phyloP scores from a whole-genome alignment of 2,329 filamentous ascomycete genomes.

The Aureobasidium zeae region DNA sequence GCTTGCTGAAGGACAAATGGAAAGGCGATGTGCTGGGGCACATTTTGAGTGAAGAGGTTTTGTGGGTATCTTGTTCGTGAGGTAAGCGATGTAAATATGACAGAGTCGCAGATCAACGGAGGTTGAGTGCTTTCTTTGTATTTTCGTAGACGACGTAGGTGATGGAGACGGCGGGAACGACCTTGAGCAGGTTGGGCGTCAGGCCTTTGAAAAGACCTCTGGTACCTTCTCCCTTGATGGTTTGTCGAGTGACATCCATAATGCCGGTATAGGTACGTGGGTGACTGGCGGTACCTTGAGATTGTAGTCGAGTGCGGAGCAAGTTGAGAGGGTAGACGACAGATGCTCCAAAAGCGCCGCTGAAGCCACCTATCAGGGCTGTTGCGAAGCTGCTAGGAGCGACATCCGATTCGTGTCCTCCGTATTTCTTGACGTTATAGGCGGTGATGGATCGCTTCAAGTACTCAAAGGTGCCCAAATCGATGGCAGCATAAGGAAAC shows the following conservation, averaged over 20 bases:
- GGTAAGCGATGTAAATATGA: background rate
- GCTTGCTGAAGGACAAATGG: background rate
- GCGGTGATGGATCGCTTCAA: slow-evolving; percentile 66
- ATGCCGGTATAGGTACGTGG: slow-evolving; percentile 85
- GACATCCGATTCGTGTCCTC: slow-evolving; percentile 72
- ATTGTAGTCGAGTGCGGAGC: slow-evolving; percentile 82
- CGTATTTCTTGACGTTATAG: slow-evolving; percentile 58
- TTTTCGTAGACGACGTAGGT: slow-evolving; percentile 89
- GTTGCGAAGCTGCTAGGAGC: slow-evolving; percentile 72
- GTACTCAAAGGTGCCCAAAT: slow-evolving; percentile 90
- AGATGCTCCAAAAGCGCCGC: slow-evolving; percentile 84
- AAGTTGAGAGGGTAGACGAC: slow-evolving; percentile 93
- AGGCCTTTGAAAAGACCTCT: slow-evolving; percentile 88
- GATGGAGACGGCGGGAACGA: slow-evolving; percentile 90
- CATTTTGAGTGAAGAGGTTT: background rate
- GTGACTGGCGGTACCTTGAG: slow-evolving; percentile 88
- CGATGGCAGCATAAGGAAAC: slow-evolving; percentile 96
- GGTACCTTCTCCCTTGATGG: slow-evolving; percentile 70
- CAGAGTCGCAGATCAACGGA: slow-evolving; percentile 19
- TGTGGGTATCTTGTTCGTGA: slow-evolving; percentile 15
- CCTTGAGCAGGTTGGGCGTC: slow-evolving; percentile 91
- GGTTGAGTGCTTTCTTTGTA: slow-evolving; percentile 59
- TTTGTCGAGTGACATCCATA: slow-evolving; percentile 77
- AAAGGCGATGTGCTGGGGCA: slow-evolving; percentile 2
- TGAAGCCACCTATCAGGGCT: slow-evolving; percentile 81